Evolutionary conservation across 257 asterid genomes (phyloP), one percentile per base, ranked within the genome.

Genomic region (Scutellaria minor): DNA sequence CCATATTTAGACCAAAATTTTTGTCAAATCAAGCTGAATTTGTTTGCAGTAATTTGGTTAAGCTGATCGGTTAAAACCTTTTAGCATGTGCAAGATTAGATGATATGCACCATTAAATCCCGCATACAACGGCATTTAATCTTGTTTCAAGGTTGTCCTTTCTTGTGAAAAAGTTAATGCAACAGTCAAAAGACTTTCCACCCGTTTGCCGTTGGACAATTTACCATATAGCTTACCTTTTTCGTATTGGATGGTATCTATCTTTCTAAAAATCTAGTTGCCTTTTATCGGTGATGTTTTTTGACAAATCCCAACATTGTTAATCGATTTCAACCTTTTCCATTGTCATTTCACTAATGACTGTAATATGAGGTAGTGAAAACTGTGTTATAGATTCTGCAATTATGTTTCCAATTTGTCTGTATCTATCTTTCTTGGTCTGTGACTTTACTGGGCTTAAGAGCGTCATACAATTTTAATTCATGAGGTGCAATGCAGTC

Each of bases 141-240:
- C 44, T 52, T 59, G 22, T 60, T 41, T 74, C 37, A 18, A 37
- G 9, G 66, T 45, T 9, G 39, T 60, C 69, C 22, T 69, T 55
- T 65, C 4, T 61, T 11, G 42, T 66, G 68, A 63, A 61, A 64
- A 73, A 45, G 22, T 35, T 46, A 22, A 31, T 11, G 15, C 22
- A 66, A 48, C 52, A 69, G 15, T 20, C 52, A 59, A 45, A 45
- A 8, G 39, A 13, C 56, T 64, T 77, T 56, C 41, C 50, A 39
- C 51, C 35, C 20, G 11, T 39, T 27, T 64, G 66, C 40, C 62
- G 1, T 46, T 63, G 15, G 10, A n/a, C 55, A 59, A 22, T 56
- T 59, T 55, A 53, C 78, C 18, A n/a, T 18, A 12, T 46, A 70
- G 56, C 39, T 9, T 53, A 56, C 37, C 45, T 65, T 66, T 44